Evolutionary conservation across 495 filamentous ascomycete species (phyloP).

Genomic region (Penicillium waksmanii): DNA sequence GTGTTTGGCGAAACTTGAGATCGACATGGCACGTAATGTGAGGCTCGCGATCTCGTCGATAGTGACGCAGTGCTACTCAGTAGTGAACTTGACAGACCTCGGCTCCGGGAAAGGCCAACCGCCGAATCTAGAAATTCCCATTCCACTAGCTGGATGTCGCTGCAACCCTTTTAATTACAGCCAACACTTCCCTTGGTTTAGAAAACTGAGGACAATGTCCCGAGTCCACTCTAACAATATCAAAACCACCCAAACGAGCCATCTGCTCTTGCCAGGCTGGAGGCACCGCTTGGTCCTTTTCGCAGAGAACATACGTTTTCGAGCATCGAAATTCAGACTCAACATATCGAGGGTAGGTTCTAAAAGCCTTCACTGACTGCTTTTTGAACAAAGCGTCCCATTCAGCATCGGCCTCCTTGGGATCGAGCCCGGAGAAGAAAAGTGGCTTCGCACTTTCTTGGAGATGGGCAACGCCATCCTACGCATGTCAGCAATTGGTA

Average conservation of each 20-base stretch:
- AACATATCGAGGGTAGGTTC: slow-evolving; percentile 4
- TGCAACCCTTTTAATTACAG: neutral
- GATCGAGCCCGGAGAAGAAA: slow-evolving; percentile 5
- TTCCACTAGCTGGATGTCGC: neutral
- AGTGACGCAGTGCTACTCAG: neutral
- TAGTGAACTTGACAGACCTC: neutral
- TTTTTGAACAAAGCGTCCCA: slow-evolving; percentile 5
- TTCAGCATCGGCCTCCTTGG: slow-evolving; percentile 12
- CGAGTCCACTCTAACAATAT: slow-evolving; percentile 1
- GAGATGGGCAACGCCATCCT: slow-evolving; percentile 12
- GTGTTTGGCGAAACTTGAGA: neutral
- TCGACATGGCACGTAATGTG: neutral
- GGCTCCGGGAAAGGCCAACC: neutral
- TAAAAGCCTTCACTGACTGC: slow-evolving; percentile 1
- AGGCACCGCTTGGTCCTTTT: slow-evolving; percentile 8
- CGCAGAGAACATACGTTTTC: slow-evolving; percentile 12
- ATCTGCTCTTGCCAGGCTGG: slow-evolving; percentile 11
- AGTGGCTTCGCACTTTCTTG: slow-evolving; percentile 7
- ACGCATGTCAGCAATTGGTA: neutral
- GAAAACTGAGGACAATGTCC: slow-evolving; percentile 1
- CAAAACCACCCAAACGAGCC: slow-evolving; percentile 5
- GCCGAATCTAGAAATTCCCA: neutral
- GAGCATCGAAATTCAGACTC: slow-evolving; percentile 1
- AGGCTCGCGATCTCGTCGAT: too few relatives aligned
- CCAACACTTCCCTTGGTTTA: neutral